A percentile compares a stretch with the other conserved stretches of the same genome.
phyloP scores from a whole-genome alignment of 371 early-diverging fungal genomes.

The Lichtheimia hyalospora region DNA sequence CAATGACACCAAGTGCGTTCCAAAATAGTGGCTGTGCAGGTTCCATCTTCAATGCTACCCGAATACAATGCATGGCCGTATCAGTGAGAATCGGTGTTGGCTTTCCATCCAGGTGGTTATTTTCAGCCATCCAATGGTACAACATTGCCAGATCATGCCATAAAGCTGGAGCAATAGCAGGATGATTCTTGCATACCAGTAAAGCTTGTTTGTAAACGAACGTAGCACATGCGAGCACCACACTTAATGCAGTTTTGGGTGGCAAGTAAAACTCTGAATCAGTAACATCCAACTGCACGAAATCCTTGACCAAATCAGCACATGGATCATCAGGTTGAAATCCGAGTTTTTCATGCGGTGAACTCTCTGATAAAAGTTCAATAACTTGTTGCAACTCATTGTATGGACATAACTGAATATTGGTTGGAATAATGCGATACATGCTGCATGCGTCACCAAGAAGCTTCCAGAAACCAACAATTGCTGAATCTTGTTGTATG shows the following conservation, averaged over 20 bases:
- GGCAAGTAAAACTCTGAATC: conserved; percentile 28
- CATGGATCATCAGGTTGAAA: conserved; percentile 31
- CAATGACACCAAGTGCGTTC: conserved; percentile 78
- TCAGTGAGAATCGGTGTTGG: conserved; percentile 8
- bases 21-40: conserved; percentile 62
- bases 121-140: conserved; percentile 42
- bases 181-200: conserved; percentile 38
- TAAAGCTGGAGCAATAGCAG: conserved; percentile 31
- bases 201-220: conserved; percentile 57
- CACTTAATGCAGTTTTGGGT: conserved; percentile 33
- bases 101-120: background rate
- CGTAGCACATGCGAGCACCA: conserved; percentile 43
- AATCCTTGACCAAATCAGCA: conserved; percentile 30
- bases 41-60: conserved; percentile 68
- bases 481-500: conserved; percentile 29
- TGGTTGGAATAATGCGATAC: conserved; percentile 49
- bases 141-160: conserved; percentile 53
- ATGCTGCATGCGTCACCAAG: conserved; percentile 67
- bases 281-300: conserved; percentile 24
- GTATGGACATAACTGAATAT: conserved; percentile 46
- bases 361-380: conserved; percentile 3
- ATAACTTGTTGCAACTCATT: conserved; percentile 32
- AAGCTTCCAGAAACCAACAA: conserved; percentile 68
- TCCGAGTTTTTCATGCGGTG: conserved; percentile 43
- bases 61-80: conserved; percentile 51